phyloP scores from a whole-genome alignment of 1,139 yeast species.

The Taphrina sp. region DNA sequence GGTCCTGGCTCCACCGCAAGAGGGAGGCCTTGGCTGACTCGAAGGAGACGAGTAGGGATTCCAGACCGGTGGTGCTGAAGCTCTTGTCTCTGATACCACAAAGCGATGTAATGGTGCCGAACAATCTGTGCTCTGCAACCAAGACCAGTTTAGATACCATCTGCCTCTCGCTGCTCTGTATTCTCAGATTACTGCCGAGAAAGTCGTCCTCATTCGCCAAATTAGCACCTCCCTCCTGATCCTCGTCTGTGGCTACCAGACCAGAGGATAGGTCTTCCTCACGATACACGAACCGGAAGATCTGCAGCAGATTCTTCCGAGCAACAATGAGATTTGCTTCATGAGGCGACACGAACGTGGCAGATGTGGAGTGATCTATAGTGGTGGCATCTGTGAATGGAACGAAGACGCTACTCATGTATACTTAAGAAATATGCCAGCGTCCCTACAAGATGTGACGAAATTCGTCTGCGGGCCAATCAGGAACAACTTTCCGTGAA shows the following conservation, averaged over 20 bases:
- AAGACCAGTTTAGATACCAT: constrained; percentile 23
- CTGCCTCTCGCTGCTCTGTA: constrained; percentile 22
- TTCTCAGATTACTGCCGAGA: constrained; percentile 13
- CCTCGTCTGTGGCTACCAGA: constrained; percentile 3
- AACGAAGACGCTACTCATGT: constrained; percentile 13
- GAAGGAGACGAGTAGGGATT: constrained; percentile 66
- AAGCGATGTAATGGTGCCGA: constrained; percentile 23
- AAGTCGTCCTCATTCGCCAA: constrained; percentile 14
- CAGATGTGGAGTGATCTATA: constrained; percentile 13
- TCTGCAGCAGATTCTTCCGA: constrained; percentile 32
- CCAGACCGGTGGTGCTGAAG: constrained; percentile 49
- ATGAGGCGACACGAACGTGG: constrained; percentile 1
- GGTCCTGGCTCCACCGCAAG: constrained; percentile 63
- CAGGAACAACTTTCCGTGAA: no score
- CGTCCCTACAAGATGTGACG: no score
- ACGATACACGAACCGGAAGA: constrained; percentile 27
- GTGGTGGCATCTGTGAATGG: constrained; percentile 22
- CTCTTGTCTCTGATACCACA: constrained; percentile 46
- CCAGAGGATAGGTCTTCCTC: constrained; percentile 25
- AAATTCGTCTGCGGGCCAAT: no score
- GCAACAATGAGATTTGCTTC: constrained; percentile 34
- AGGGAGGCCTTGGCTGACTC: constrained; percentile 75
- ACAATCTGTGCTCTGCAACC: constrained; percentile 17
- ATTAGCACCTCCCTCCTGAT: constrained; percentile 8
- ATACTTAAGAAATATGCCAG: no score